Percentiles rank a stretch among this genome's conserved stretches.
Evolutionary conservation across 257 asterid species (phyloP).

Genomic region (Gentiana straminea): DNA sequence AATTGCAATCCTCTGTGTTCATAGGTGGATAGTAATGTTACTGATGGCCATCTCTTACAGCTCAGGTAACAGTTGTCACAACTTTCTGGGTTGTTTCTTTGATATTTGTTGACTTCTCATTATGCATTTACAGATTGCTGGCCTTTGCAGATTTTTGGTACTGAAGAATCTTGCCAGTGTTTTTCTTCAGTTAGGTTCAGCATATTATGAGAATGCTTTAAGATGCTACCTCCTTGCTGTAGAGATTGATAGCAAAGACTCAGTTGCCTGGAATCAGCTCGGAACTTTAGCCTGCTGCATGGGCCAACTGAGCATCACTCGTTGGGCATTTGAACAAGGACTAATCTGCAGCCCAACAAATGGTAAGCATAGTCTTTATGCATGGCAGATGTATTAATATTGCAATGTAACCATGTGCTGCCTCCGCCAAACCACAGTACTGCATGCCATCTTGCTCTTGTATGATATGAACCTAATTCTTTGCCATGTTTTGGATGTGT

Average conservation of each 20-base stretch:
- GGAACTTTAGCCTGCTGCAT: slow-evolving; percentile 94
- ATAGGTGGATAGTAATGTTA: slow-evolving; percentile 67
- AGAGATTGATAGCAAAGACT: slow-evolving; percentile 85
- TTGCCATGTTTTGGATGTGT: slow-evolving; percentile 9
- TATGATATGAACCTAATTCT: slow-evolving; percentile 5
- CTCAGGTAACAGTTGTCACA: slow-evolving; percentile 56
- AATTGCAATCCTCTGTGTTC: slow-evolving; percentile 8
- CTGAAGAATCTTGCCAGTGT: slow-evolving; percentile 88
- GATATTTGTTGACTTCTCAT: neutral
- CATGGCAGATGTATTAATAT: slow-evolving; percentile 2
- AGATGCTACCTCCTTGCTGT: slow-evolving; percentile 95
- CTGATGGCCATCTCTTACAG: slow-evolving; percentile 85
- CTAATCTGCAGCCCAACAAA: slow-evolving; percentile 89
- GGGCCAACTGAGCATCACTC: slow-evolving; percentile 87
- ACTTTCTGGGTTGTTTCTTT: neutral
- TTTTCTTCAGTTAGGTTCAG: slow-evolving; percentile 67
- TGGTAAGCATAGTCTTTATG: slow-evolving; percentile 46
- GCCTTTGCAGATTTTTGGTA: slow-evolving; percentile 74
- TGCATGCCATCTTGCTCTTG: neutral
- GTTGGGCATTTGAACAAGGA: slow-evolving; percentile 99
- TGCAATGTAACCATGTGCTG: neutral
- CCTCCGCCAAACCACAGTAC: neutral
- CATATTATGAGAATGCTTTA: slow-evolving; percentile 66
- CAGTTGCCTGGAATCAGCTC: slow-evolving; percentile 92
- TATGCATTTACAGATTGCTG: neutral